Evolutionary conservation across 805 yeast species (phyloP), one percentile per base, ranked within the genome.

Genomic region (Kuraishia ogatae): DNA sequence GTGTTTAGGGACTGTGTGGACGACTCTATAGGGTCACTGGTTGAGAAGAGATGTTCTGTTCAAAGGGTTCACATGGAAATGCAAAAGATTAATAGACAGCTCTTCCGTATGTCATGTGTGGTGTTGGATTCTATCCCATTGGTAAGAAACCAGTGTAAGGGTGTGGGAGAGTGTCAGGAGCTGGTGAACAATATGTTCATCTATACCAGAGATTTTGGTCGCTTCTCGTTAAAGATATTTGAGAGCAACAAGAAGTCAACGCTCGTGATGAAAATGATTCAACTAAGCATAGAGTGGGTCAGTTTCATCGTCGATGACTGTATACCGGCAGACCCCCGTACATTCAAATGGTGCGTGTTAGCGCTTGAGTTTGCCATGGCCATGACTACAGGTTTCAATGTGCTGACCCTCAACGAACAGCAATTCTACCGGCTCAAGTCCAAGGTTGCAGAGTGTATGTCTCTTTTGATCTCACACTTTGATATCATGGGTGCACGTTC

Each of bases 401-500:
- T 94, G 48, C 72, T 93, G 53, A 87, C 92, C 0, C 74, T 94
- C 55, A 83, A 81, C 56, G 88, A 89, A 59, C 88, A 82, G 24
- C 91, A 89, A 63, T 94, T 92, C 65, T 72, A 79, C 56, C 70
- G 77, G 46, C 72, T 94, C 59, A 84, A 91, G 61, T 77, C 81
- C 53, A 90, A 89, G 64, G 97, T 94, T 50, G 96, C 97, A 0
- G 88, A 96, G 1, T 91, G 97, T 70, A 89, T 94, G 91, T 85
- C 97, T 1, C 74, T 94, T 53, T 75, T 94, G 57, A 93, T 94
- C 59, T 89, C 97, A 0, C 98, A 94, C 71, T 94, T 94, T 65
- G 99, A 94, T 71, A 91, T 94, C 53, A 94, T 93, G 97, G 98
- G 98, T 52, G 97, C 97, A 0, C 79, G 98, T 64, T 87, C 97